phyloP scores from a whole-genome alignment of 1,284 basidiomycete genomes.

The Trametes hirsuta region DNA sequence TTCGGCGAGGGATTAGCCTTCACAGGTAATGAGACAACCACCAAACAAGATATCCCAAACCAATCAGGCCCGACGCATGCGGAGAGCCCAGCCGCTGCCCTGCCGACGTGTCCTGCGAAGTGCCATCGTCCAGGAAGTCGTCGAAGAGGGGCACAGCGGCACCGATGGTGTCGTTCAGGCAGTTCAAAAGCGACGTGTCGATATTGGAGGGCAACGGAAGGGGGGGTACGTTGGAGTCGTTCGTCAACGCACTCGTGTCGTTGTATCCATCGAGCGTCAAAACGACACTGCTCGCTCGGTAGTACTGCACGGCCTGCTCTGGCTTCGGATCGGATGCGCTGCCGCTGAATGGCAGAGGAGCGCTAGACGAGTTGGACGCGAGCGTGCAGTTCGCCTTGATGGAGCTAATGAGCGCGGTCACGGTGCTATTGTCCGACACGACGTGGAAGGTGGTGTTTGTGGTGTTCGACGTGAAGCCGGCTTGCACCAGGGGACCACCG shows the following conservation, averaged over 20 bases:
- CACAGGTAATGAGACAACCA: conserved; percentile 8
- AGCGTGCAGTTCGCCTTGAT: conserved; percentile 51
- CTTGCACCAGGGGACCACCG: conserved; percentile 57
- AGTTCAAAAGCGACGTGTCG: conserved; percentile 50
- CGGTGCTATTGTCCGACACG: conserved; percentile 60
- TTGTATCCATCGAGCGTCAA: conserved; percentile 69
- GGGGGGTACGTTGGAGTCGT: conserved; percentile 46
- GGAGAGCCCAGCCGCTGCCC: conserved; percentile 1
- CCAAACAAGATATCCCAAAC: conserved; percentile 21
- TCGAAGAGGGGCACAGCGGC: conserved; percentile 46
- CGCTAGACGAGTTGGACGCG: conserved; percentile 30
- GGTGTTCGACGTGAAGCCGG: conserved; percentile 51
- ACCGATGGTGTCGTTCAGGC: conserved; percentile 60
- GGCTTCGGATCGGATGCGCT: conserved; percentile 43
- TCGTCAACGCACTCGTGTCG: conserved; percentile 48
- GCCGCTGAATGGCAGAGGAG: conserved; percentile 38
- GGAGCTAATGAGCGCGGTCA: conserved; percentile 49
- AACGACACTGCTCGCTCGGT: conserved; percentile 57
- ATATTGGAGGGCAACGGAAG: conserved; percentile 51
- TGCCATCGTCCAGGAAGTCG: conserved; percentile 11
- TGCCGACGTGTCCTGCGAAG: background rate
- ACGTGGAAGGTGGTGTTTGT: conserved; percentile 56
- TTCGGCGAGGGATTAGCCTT: background rate
- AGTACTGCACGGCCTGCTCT: conserved; percentile 61
- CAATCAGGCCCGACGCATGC: conserved; percentile 13